Base-by-base conservation (phyloP, 371 early-diverging fungal genomes). In the Mucor lusitanicus region DNA sequence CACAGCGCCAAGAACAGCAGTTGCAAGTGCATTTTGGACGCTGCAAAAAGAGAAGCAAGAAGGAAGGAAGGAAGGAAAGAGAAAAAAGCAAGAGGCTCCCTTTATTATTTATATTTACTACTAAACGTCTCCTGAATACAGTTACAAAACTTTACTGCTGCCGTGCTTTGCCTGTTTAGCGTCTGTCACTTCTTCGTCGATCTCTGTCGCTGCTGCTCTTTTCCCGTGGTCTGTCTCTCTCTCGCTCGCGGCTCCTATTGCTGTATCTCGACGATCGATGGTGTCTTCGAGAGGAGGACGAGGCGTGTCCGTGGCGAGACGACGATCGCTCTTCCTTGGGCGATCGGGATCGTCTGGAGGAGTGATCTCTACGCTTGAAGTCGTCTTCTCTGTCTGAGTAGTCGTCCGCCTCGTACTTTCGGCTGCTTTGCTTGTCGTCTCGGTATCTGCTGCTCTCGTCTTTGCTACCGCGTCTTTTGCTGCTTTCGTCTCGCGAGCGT, bases 1-100 rank as follows among this genome's bases (percentile, higher is more conserved):
- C 23, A 27, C 15, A 53, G 11, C 13, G 53, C 2, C 27, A 53
- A 6, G 15, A 53, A 3, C 13, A 53, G 15, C 15, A 53, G 27
- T 13, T 27, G 53, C 0, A 53, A 27, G 13, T 78, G 35, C 95
- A 68, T 5, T 95, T 95, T 60, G 95, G 65, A 68, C 96, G 95
- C n/a, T 85, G 81, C 77, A 89, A 88, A 94, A 95, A 95, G 80
- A 35, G 94, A 88, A 39, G 92, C 87, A n/a, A 91, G 83, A 61
- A 91, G 76, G 4, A 88, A 82, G 1, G 78, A 82, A n/a, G 1
- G 8, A 33, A 1, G 12, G 1, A 33, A 33, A 1, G 12, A 35
- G 37, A 35, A 6, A 35, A 73, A 71, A 61, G 17, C 28, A 28
- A 40, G 40, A 40, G 40, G 27, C 53, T 27, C 23, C 53, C 27